Conservation (phyloP, 2,329 filamentous ascomycete genomes). For the Stachybotrys chlorohalonatus region DNA sequence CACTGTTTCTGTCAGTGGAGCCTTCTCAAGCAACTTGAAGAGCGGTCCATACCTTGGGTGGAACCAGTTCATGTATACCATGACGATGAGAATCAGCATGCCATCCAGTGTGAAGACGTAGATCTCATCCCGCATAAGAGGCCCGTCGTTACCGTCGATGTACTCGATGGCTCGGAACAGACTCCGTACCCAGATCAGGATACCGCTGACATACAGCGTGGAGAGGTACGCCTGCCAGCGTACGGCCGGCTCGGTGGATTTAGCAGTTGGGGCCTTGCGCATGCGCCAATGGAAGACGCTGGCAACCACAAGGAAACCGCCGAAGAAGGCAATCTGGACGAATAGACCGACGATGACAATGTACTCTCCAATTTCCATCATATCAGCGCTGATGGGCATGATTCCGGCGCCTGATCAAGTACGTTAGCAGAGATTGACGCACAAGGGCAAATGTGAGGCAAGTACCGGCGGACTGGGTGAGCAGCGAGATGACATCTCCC, state of each 20-base stretch:
- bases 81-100: conserved; percentile 20
- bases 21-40: too few species aligned
- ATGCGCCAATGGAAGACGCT: conserved; percentile 28
- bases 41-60: conserved; percentile 5
- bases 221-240: conserved; percentile 17
- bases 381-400: conserved; percentile 1
- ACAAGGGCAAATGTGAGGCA: neutral
- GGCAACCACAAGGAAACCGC: conserved; percentile 36
- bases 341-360: conserved; percentile 41
- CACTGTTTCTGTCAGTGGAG: neutral
- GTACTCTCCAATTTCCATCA: conserved; percentile 22
- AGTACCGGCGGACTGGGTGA: conserved; percentile 9
- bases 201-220: conserved; percentile 6
- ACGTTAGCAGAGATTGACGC: neutral
- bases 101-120: conserved; percentile 29
- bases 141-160: conserved; percentile 18
- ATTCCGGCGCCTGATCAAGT: neutral
- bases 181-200: conserved; percentile 26
- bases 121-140: conserved; percentile 21
- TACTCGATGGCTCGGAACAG: conserved; percentile 31
- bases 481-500: conserved; percentile 35
- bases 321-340: conserved; percentile 43
- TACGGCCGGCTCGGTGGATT: conserved; percentile 1
- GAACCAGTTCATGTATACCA: conserved; percentile 20
- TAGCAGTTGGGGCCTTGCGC: neutral